A percentile compares a stretch with the other conserved stretches of the same genome.
These are phyloP conservation scores for Polytolypa hystricis DNA, from an alignment of 2,329 filamentous ascomycete species.

Conservation along the genomic window DNA sequence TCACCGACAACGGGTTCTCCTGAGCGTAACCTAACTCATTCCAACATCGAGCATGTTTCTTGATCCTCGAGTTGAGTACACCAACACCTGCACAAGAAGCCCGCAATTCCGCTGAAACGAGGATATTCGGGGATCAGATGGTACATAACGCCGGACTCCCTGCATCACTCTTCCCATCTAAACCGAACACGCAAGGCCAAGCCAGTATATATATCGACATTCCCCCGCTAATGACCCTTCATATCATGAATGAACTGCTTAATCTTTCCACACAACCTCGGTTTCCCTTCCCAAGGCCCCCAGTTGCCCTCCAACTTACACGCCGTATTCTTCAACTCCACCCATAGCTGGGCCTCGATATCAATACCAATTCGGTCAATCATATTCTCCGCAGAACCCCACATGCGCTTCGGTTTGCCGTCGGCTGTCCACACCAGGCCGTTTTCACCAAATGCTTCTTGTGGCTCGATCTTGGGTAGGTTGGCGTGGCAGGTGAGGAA, in stretches of 20 bases:
- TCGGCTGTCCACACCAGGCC: conserved; percentile 29
- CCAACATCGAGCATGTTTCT: too few species aligned
- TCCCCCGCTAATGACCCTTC: conserved; percentile 5
- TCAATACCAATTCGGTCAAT: conserved; percentile 29
- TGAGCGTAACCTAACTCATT: too few species aligned
- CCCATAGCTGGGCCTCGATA: conserved; percentile 29
- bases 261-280: conserved; percentile 11
- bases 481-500: conserved; percentile 30
- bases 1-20: too few species aligned
- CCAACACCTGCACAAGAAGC: too few species aligned
- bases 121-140: too few species aligned
- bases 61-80: too few species aligned
- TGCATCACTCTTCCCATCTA: too few species aligned
- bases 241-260: conserved; percentile 12
- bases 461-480: conserved; percentile 32
- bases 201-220: too few species aligned
- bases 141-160: too few species aligned
- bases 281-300: conserved; percentile 11
- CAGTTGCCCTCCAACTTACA: conserved; percentile 23
- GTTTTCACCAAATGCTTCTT: conserved; percentile 26
- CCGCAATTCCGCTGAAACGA: too few species aligned
- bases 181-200: too few species aligned
- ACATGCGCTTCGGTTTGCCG: conserved; percentile 26
- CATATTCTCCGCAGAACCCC: conserved; percentile 24
- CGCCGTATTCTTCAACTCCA: conserved; percentile 30